Evolutionary conservation across 352 stramenopile species (phyloP).

Genomic region (Phytophthora foliorum): DNA sequence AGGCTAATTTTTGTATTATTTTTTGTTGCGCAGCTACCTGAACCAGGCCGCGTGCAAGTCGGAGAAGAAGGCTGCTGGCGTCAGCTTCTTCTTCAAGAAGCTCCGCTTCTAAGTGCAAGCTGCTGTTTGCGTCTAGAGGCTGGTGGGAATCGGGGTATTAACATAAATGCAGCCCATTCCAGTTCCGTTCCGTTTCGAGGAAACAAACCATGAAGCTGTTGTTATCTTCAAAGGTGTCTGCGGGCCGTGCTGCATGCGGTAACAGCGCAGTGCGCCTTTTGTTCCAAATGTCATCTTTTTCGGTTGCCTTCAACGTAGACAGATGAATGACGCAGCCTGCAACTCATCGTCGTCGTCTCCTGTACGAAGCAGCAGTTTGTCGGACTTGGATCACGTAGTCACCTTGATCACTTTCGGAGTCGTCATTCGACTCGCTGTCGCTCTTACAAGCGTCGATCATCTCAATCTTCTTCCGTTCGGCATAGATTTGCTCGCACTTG

Average conservation of each 20-base stretch:
- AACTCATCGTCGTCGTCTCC: slow-evolving; percentile 14
- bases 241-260: neutral
- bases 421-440: slow-evolving; percentile 43
- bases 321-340: neutral
- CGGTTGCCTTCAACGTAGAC: neutral
- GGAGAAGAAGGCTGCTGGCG: slow-evolving; percentile 98
- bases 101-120: slow-evolving; percentile 97
- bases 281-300: neutral
- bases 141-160: slow-evolving; percentile 60
- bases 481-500: slow-evolving; percentile 49
- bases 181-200: slow-evolving; percentile 67
- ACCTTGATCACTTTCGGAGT: slow-evolving; percentile 33
- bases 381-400: slow-evolving; percentile 38
- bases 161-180: slow-evolving; percentile 69
- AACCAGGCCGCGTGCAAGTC: slow-evolving; percentile 97
- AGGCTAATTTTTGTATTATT: slow-evolving; percentile 26
- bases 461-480: slow-evolving; percentile 47
- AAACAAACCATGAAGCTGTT: slow-evolving; percentile 38
- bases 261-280: neutral
- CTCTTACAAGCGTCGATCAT: slow-evolving; percentile 46
- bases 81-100: slow-evolving; percentile 99
- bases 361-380: slow-evolving; percentile 14
- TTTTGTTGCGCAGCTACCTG: slow-evolving; percentile 64
- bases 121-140: slow-evolving; percentile 54
- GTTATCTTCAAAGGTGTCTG: slow-evolving; percentile 9